These are phyloP conservation scores for Biancaea sappan DNA, from an alignment of 306 rosid genomes.

Conservation along the genomic window DNA sequence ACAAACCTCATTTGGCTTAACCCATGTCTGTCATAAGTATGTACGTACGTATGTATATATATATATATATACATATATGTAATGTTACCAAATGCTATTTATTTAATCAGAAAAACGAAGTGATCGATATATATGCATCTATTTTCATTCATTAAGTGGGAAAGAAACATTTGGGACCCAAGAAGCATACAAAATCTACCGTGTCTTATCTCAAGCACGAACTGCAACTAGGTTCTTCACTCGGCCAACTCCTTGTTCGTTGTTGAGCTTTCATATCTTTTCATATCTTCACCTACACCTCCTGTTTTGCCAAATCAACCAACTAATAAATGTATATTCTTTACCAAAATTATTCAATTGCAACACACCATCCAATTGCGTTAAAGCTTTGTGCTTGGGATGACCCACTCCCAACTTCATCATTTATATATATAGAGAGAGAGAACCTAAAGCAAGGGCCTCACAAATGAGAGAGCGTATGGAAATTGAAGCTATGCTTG, in stretches of 20 bases:
- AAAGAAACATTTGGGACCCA: slow-evolving; percentile 39
- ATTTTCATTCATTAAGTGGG: no score
- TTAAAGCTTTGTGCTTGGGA: slow-evolving; percentile 33
- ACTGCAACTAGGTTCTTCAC: slow-evolving; percentile 28
- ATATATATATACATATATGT: no score
- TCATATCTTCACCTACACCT: slow-evolving; percentile 25
- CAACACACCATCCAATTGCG: slow-evolving; percentile 35
- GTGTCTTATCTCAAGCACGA: slow-evolving; percentile 32
- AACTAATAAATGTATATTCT: slow-evolving; percentile 18
- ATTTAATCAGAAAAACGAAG: no score
- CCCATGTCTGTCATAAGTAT: no score
- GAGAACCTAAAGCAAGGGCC: not conserved
- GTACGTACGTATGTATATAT: no score
- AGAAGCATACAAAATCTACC: slow-evolving; percentile 33
- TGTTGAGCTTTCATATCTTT: slow-evolving; percentile 5
- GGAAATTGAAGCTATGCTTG: slow-evolving; percentile 16
- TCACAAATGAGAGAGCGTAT: not conserved
- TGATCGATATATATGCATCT: no score
- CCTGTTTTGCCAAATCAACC: slow-evolving; percentile 19
- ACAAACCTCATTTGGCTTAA: no score
- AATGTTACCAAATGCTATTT: no score
- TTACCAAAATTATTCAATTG: not conserved
- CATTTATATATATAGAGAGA: not conserved
- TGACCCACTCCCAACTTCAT: slow-evolving; percentile 32
- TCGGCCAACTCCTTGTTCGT: not conserved